phyloP scores from a whole-genome alignment of 148 eudicot species.

The Beta vulgaris region DNA sequence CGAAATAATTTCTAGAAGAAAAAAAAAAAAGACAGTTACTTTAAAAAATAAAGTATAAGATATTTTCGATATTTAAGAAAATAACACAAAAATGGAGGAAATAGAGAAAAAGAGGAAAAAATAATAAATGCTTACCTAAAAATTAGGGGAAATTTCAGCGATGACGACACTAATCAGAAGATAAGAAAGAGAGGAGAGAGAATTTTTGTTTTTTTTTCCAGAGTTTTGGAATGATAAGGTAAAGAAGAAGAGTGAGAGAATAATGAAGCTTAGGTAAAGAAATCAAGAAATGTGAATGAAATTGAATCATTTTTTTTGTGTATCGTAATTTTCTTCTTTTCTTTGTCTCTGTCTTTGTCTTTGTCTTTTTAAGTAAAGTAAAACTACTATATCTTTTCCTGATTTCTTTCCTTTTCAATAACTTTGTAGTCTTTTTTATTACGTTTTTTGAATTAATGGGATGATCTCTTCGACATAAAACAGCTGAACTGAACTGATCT shows the following conservation, averaged over 20 bases:
- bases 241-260: slow-evolving; percentile 15
- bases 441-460: too few relatives aligned
- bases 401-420: too few relatives aligned
- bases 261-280: background rate
- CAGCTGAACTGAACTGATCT: too few relatives aligned
- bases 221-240: slow-evolving; percentile 21
- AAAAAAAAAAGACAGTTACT: background rate
- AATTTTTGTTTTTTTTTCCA: slow-evolving; percentile 6
- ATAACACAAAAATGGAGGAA: background rate
- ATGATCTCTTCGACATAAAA: too few relatives aligned
- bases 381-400: too few relatives aligned
- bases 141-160: slow-evolving; percentile 14
- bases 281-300: too few relatives aligned
- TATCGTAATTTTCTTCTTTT: too few relatives aligned
- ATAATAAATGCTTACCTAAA: slow-evolving; percentile 28
- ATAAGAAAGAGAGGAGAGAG: slow-evolving; percentile 24
- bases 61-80: background rate
- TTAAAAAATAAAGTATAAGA: background rate
- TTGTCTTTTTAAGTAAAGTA: too few relatives aligned
- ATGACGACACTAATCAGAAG: slow-evolving; percentile 13
- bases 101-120: slow-evolving; percentile 3
- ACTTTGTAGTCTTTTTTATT: too few relatives aligned
- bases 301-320: too few relatives aligned
- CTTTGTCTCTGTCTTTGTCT: too few relatives aligned
- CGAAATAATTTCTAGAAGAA: background rate